Conservation (phyloP, 768 basidiomycete species). For the Russula brevipes region DNA sequence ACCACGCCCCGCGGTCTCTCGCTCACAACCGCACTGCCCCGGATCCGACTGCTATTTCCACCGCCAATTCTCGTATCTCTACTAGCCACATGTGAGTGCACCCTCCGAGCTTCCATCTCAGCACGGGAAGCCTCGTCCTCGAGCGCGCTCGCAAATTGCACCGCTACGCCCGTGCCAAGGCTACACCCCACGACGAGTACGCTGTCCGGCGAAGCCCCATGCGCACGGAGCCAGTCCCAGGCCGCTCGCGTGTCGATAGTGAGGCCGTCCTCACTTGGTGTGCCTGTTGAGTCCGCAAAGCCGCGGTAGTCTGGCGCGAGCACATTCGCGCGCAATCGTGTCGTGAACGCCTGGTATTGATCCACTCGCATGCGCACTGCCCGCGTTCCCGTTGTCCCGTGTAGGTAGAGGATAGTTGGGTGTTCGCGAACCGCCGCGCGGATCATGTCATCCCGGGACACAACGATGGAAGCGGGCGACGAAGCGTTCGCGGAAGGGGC, state of each 20-base stretch:
- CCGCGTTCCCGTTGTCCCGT: slow-evolving; percentile 87
- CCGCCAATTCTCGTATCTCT: background rate
- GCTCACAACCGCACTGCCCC: slow-evolving; percentile 23
- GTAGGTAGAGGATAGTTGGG: slow-evolving; percentile 81
- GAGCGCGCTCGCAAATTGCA: slow-evolving; percentile 40
- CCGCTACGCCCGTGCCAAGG: slow-evolving; percentile 77
- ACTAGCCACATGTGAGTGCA: background rate
- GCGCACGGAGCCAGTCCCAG: slow-evolving; percentile 67
- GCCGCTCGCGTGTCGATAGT: slow-evolving; percentile 68
- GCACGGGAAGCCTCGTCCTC: slow-evolving; percentile 24
- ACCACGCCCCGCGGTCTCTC: slow-evolving; percentile 38
- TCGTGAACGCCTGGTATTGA: slow-evolving; percentile 59
- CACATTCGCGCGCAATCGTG: slow-evolving; percentile 67
- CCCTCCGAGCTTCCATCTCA: slow-evolving; percentile 28
- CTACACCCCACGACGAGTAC: slow-evolving; percentile 82
- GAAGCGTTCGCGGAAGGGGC: slow-evolving; percentile 34
- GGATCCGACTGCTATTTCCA: background rate
- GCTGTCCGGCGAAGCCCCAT: slow-evolving; percentile 54
- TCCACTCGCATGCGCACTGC: slow-evolving; percentile 60
- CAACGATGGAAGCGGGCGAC: background rate
- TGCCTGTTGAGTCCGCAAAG: slow-evolving; percentile 80
- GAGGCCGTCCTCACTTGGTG: slow-evolving; percentile 72
- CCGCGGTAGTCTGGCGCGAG: slow-evolving; percentile 90
- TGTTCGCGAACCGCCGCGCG: slow-evolving; percentile 47
- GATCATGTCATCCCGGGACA: slow-evolving; percentile 37